Percentiles rank a stretch among this genome's conserved stretches.
Conservation (phyloP, 2,329 filamentous ascomycete genomes). For the Phymatotrichopsis omnivora region DNA sequence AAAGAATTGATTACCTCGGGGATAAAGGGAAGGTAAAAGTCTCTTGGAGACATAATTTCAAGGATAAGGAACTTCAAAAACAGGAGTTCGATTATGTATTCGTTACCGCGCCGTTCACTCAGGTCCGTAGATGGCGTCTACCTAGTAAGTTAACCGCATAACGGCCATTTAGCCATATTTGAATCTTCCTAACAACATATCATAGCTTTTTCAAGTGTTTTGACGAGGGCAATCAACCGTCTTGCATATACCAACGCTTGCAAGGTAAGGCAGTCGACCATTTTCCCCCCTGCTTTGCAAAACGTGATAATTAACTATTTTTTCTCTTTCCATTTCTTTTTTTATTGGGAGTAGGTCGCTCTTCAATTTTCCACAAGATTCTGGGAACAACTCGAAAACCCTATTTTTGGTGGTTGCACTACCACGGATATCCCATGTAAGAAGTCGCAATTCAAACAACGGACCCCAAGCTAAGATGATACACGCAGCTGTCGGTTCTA, state of each 20-base stretch:
- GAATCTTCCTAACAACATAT: neutral
- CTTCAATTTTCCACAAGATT: slow-evolving; percentile 58
- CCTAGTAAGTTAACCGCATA: slow-evolving; percentile 35
- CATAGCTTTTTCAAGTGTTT: slow-evolving; percentile 36
- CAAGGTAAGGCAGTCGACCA: slow-evolving; percentile 36
- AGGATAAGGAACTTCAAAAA: slow-evolving; percentile 37
- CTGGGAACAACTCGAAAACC: slow-evolving; percentile 44
- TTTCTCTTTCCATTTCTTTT: no score
- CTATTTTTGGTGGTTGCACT: slow-evolving; percentile 56
- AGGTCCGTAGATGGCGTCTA: slow-evolving; percentile 52
- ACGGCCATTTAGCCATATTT: neutral
- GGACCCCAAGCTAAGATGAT: neutral
- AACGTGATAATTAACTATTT: no score
- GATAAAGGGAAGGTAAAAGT: slow-evolving; percentile 46
- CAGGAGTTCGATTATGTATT: slow-evolving; percentile 56
- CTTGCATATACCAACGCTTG: slow-evolving; percentile 42
- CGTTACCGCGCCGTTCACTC: slow-evolving; percentile 54
- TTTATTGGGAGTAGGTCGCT: slow-evolving; percentile 42
- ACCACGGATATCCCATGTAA: slow-evolving; percentile 48
- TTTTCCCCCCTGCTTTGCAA: neutral
- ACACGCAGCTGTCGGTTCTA: slow-evolving; percentile 49
- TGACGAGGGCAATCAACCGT: slow-evolving; percentile 42
- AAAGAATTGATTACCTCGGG: slow-evolving; percentile 46
- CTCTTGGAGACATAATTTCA: slow-evolving; percentile 44
- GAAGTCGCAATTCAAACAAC: neutral